These are phyloP conservation scores for Thelonectria blattea DNA, from an alignment of 2,329 filamentous ascomycete species.

Conservation along the genomic window DNA sequence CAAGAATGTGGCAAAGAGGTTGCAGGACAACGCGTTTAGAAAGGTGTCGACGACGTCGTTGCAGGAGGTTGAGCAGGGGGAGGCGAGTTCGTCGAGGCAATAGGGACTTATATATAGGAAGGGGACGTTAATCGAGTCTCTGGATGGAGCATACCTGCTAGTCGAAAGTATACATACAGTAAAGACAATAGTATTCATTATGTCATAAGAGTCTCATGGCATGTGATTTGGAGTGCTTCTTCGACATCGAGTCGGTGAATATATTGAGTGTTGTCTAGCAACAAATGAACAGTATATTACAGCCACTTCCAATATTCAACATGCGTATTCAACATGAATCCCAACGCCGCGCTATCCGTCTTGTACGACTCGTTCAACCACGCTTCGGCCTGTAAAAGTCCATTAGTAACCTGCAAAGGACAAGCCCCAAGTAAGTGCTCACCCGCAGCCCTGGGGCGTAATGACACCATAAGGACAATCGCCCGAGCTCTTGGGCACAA, in stretches of 20 bases:
- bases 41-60: conserved; percentile 10
- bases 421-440: conserved; percentile 35
- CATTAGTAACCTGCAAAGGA: background rate
- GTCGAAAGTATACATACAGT: background rate
- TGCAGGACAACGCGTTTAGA: conserved; percentile 38
- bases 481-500: conserved; percentile 53
- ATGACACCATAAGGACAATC: conserved; percentile 64
- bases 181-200: background rate
- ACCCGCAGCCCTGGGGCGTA: conserved; percentile 65
- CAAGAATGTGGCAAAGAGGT: conserved; percentile 51
- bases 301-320: no score
- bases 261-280: no score
- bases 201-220: background rate
- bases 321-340: no score
- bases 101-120: background rate
- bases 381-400: conserved; percentile 25
- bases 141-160: background rate
- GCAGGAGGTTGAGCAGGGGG: conserved; percentile 5
- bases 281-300: no score
- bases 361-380: conserved; percentile 13
- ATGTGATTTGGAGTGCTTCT: no score
- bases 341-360: conserved; percentile 14
- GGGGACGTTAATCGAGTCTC: conserved; percentile 1
- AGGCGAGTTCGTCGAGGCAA: background rate
- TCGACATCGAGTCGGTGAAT: no score